These are phyloP conservation scores for Picea sitchensis DNA, from an alignment of 75 land plant genomes.

Conservation along the genomic window DNA sequence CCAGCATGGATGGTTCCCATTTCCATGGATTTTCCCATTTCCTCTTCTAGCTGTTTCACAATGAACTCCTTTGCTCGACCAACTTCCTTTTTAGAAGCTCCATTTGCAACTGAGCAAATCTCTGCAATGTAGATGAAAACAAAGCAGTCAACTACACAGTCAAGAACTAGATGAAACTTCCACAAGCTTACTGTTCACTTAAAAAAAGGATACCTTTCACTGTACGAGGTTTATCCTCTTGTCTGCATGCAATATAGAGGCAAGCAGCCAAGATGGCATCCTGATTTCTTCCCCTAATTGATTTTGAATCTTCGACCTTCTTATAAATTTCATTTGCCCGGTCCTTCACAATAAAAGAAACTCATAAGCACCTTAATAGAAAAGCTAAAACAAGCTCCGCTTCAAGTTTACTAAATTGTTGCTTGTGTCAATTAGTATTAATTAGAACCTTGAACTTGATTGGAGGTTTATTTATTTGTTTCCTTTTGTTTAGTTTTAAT, in stretches of 20 bases:
- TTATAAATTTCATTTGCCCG: constrained; percentile 97
- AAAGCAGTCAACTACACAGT: background rate
- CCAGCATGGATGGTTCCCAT: constrained; percentile 97
- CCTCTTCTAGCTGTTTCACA: constrained; percentile 86
- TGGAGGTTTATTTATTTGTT: too few species aligned
- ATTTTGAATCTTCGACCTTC: constrained; percentile 92
- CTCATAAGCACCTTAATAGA: background rate
- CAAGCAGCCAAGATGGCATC: constrained; percentile 97
- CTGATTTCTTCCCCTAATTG: constrained; percentile 90
- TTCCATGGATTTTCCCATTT: constrained; percentile 89
- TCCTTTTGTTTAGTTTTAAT: too few species aligned
- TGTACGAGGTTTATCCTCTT: constrained; percentile 94
- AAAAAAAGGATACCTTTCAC: constrained; percentile 61
- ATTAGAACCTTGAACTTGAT: too few species aligned
- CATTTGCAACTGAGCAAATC: constrained; percentile 94
- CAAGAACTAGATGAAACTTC: background rate
- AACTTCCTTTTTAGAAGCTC: constrained; percentile 96
- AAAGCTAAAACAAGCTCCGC: too few species aligned
- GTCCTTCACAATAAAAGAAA: constrained; percentile 54
- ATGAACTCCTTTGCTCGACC: constrained; percentile 95
- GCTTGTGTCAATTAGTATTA: too few species aligned
- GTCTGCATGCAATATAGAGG: constrained; percentile 94
- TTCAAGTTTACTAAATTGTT: too few species aligned
- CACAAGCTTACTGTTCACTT: background rate
- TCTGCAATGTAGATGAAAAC: constrained; percentile 36